phyloP scores from a whole-genome alignment of 768 basidiomycete species.

The Floccularia luteovirens region DNA sequence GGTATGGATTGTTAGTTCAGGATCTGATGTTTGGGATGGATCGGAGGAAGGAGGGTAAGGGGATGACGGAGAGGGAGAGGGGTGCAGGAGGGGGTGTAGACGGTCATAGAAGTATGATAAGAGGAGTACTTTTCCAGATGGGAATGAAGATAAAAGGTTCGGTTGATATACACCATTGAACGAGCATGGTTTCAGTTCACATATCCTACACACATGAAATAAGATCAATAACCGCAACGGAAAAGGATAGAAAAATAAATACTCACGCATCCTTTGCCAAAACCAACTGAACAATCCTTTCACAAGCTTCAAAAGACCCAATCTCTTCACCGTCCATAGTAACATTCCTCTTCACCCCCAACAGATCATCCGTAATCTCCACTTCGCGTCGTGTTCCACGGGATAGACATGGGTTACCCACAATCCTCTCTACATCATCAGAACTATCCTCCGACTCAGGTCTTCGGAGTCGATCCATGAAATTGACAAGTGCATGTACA shows the following conservation, averaged over 20 bases:
- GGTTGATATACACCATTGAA: constrained; percentile 99
- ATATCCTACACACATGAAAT: constrained; percentile 42
- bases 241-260: background rate
- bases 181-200: constrained; percentile 89
- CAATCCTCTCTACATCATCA: constrained; percentile 10
- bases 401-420: constrained; percentile 82
- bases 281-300: constrained; percentile 75
- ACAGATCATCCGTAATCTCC: constrained; percentile 45
- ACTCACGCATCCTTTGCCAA: constrained; percentile 93
- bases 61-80: constrained; percentile 5
- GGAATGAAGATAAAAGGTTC: constrained; percentile 82
- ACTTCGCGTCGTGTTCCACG: constrained; percentile 56
- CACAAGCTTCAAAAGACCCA: constrained; percentile 83
- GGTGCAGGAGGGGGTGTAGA: constrained; percentile 62
- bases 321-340: constrained; percentile 82
- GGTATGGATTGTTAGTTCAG: constrained; percentile 40
- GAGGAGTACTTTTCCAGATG: constrained; percentile 77
- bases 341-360: constrained; percentile 44
- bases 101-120: constrained; percentile 99
- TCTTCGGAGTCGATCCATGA: constrained; percentile 50
- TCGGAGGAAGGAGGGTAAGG: constrained; percentile 7
- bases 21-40: constrained; percentile 3
- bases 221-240: constrained; percentile 1
- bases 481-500: constrained; percentile 88
- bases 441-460: constrained; percentile 7